Base-by-base conservation (phyloP, 495 filamentous ascomycete genomes). In the Diplogelasinospora grovesii region DNA sequence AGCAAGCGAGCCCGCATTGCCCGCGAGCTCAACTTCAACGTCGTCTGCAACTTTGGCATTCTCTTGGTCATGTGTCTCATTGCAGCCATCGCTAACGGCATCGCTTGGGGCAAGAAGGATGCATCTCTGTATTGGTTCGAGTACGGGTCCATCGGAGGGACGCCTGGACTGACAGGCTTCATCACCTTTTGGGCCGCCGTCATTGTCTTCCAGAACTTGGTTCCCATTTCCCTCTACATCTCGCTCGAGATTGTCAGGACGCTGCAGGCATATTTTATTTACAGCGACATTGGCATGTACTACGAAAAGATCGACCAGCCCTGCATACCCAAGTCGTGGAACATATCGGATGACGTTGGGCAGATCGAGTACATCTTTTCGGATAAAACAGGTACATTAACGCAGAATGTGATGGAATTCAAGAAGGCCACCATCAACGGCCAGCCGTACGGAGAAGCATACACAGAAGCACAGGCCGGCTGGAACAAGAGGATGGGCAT, bases 351-450 rank as follows among this genome's bases (percentile, higher is more conserved):
- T 53, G 93, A 99, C 51, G 73, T 99, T 22, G 93, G 93, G 8
- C 93, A 99, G 65, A 96, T 99, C 44, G 93, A 99, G 61, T 99
- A 97, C 64, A 95, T 99, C 48, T 99, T 99, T 68, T 97, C 93
- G 1, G 93, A 99, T 68, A 99, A 99, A 64, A 99, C 93, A 2
- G 93, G 93, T 24, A 99, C 93, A 4, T 66, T 99, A 50, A 99
- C 93, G 5, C 93, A 99, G 54, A 99, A 99, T 57, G 87, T 97
- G 36, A 99, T 99, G 93, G 93, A 99, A 64, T 99, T 96, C 77
- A 97, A 96, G 62, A 99, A 99, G 56, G 84, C 80, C 43, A 93
- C 86, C 13, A 81, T 99, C 59, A 96, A 97, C 55, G 92, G 93
- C 8, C 73, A 88, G 38, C 77, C 89, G 7, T 99, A 99, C 53